Conservation (phyloP, 371 early-diverging fungal species). For the Lichtheimia ramosa region DNA sequence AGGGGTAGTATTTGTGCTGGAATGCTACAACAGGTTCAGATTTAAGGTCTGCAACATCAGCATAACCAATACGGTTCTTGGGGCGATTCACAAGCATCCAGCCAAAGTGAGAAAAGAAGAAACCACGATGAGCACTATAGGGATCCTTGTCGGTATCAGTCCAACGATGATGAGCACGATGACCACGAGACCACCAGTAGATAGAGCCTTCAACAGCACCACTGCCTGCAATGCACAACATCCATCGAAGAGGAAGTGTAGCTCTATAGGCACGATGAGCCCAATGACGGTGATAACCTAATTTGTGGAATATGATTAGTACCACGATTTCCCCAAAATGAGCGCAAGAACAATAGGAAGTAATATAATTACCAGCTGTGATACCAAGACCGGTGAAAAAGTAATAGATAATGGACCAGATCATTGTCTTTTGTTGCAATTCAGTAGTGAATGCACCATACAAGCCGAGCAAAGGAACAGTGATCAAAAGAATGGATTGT, state of each 20-base stretch:
- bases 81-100: constrained; percentile 90
- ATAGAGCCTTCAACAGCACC: constrained; percentile 84
- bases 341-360: background rate
- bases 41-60: constrained; percentile 86
- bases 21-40: constrained; percentile 73
- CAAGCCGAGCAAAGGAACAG: constrained; percentile 79
- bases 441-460: constrained; percentile 78
- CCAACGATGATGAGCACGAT: constrained; percentile 88
- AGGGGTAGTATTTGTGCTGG: constrained; percentile 85
- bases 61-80: constrained; percentile 69
- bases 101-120: constrained; percentile 86
- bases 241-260: constrained; percentile 52
- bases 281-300: constrained; percentile 85
- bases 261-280: constrained; percentile 80
- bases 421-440: constrained; percentile 67
- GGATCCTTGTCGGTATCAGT: constrained; percentile 93
- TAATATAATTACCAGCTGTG: constrained; percentile 71
- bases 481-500: constrained; percentile 67
- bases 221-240: constrained; percentile 65
- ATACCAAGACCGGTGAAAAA: constrained; percentile 88
- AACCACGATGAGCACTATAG: constrained; percentile 83
- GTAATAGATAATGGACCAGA: constrained; percentile 80
- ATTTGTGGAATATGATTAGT: constrained; percentile 2
- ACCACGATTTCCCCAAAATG: no score
- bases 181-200: constrained; percentile 85